Conservation (phyloP, 108 stramenopile species). For the Pseudonitzschia pungens region DNA sequence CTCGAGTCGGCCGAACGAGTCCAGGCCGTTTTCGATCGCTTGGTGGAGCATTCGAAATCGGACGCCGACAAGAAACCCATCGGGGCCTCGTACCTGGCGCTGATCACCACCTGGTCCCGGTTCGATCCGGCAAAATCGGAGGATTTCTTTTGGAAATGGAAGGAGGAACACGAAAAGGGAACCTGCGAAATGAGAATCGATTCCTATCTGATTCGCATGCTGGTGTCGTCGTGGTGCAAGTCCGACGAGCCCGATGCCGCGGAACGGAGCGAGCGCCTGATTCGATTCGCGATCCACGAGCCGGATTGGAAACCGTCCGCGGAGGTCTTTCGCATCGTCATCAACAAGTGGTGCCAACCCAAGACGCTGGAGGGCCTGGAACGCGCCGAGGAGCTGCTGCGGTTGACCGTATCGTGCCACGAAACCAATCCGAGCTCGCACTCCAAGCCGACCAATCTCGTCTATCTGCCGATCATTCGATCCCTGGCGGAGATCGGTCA, state of each 20-base stretch:
- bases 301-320: constrained; percentile 10
- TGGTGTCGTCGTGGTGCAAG: constrained; percentile 28
- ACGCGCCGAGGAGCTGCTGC: constrained; percentile 29
- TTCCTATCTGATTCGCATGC: constrained; percentile 12
- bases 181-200: constrained; percentile 33
- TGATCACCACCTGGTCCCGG: constrained; percentile 23
- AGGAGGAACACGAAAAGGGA: constrained; percentile 25
- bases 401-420: constrained; percentile 5
- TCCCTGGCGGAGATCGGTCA: constrained; percentile 21
- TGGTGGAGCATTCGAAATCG: constrained; percentile 11
- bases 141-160: constrained; percentile 33
- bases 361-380: constrained; percentile 18
- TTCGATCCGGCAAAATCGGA: constrained; percentile 31
- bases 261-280: constrained; percentile 27
- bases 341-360: constrained; percentile 28
- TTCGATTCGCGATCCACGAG: constrained; percentile 22
- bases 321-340: constrained; percentile 27
- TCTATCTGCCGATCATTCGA: constrained; percentile 30
- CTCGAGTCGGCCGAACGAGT: constrained; percentile 27
- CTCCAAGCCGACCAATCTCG: constrained; percentile 1
- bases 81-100: constrained; percentile 29
- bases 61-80: constrained; percentile 26
- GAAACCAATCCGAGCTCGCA: constrained; percentile 9
- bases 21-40: constrained; percentile 28
- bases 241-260: constrained; percentile 27